Evolutionary conservation across 495 filamentous ascomycete species (phyloP), one percentile per base, ranked within the genome.

Genomic region (Xylaria venustula): DNA sequence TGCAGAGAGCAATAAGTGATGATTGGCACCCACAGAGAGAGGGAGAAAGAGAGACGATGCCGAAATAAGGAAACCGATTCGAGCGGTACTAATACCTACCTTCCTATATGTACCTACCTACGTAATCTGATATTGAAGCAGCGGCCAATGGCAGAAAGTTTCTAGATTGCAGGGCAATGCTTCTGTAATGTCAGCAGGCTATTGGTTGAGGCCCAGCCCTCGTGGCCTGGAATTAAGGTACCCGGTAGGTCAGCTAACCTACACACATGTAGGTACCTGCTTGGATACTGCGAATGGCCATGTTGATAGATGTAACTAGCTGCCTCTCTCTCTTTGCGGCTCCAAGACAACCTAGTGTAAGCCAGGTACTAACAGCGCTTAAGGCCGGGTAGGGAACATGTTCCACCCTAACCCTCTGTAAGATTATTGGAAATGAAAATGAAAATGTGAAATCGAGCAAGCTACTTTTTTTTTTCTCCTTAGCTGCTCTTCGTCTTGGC

Each of bases 141-240:
- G 44, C 32, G 34, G 34, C 55, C 56, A 59, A 59, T 59, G 47
- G 36, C 46, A 7, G 26, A 2, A n/a, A 23, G 56, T 41, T 42
- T 15, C 25, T 50, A 20, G 23, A 30, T 37, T 15, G 46, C 19
- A 30, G 37, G 36, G 56, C 40, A 55, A 42, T 59, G 47, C 25
- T 11, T 40, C 32, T 22, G 55, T 41, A 50, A 23, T 34, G 11
- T 28, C 22, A 23, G 36, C 56, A 25, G 56, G 46, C 47, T 41
- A 59, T 59, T 51, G 45, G 46, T 34, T 8, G 22, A 4, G 37
- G 22, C 47, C 45, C 1, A 42, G 40, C 28, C 56, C 53, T 55
- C 53, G 53, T 55, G 53, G 25, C 40, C 25, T 55, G 40, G 7
- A 40, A 45, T 55, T 34, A 45, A 55, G 53, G 53, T 55, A 55